Conservation (phyloP, 345 rosid species). For the Aegle marmelos region DNA sequence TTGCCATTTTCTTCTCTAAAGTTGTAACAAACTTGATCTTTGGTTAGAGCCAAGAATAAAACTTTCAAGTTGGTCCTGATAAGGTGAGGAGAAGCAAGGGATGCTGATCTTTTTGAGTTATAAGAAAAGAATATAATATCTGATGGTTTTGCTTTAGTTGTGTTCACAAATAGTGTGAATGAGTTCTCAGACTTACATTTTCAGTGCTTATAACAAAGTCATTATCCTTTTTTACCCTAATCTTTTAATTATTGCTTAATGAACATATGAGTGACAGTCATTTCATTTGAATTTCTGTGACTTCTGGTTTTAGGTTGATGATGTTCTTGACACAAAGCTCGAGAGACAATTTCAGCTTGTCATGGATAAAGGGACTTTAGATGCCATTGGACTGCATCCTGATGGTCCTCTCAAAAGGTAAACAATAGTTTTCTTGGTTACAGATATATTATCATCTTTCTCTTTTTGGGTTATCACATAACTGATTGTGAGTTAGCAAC, state of each 20-base stretch:
- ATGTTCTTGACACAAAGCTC: slow-evolving; percentile 78
- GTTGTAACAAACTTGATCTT: background rate
- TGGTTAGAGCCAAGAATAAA: background rate
- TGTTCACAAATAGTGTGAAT: background rate
- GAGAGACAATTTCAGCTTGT: slow-evolving; percentile 73
- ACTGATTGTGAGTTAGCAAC: background rate
- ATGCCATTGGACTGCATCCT: slow-evolving; percentile 98
- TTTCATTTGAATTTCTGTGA: background rate
- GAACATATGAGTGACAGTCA: background rate
- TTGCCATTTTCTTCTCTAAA: background rate
- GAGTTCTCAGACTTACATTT: background rate
- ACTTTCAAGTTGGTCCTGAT: no score
- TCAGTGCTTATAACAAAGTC: background rate
- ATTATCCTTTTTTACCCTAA: background rate
- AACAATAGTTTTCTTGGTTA: background rate
- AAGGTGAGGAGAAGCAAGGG: background rate
- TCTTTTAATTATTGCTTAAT: background rate
- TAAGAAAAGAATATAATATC: background rate
- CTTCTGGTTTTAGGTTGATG: slow-evolving; percentile 63
- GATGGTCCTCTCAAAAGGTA: slow-evolving; percentile 91
- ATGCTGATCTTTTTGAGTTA: background rate
- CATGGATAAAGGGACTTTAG: slow-evolving; percentile 96
- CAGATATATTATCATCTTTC: slow-evolving; percentile 2
- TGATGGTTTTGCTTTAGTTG: background rate
- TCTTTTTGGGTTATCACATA: background rate